phyloP scores from a whole-genome alignment of 805 yeast genomes.

The Teunomyces cretensis region DNA sequence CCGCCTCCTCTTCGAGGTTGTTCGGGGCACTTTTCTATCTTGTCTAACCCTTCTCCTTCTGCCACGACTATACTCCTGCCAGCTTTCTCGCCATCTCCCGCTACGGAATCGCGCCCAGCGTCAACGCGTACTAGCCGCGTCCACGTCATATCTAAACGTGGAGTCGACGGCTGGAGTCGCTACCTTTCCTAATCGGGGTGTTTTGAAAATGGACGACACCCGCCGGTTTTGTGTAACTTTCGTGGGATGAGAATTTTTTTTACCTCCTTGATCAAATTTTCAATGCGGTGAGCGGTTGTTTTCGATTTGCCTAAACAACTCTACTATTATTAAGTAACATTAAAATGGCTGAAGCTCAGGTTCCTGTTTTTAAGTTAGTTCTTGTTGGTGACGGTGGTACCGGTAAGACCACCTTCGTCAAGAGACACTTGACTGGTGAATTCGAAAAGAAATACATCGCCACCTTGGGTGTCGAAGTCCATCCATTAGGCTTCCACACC shows the following conservation, averaged over 20 bases:
- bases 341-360: slow-evolving; percentile 61
- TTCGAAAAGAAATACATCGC: slow-evolving; percentile 99
- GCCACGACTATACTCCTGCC: too few species aligned
- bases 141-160: too few species aligned
- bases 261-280: slow-evolving; percentile 3
- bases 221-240: not conserved
- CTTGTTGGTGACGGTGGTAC: slow-evolving; percentile 99
- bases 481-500: slow-evolving; percentile 97
- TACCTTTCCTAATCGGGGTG: not conserved
- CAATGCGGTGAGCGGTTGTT: slow-evolving; percentile 3
- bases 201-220: not conserved
- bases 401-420: slow-evolving; percentile 99
- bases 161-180: too few species aligned
- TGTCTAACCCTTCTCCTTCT: too few species aligned
- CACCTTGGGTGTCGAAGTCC: slow-evolving; percentile 99
- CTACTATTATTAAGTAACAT: slow-evolving; percentile 11
- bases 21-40: too few species aligned
- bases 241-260: slow-evolving; percentile 3
- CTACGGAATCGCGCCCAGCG: too few species aligned
- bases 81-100: too few species aligned
- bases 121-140: too few species aligned
- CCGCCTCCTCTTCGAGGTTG: too few species aligned
- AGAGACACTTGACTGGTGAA: slow-evolving; percentile 99
- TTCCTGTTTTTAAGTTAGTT: slow-evolving; percentile 97
- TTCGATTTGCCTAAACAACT: slow-evolving; percentile 3